Evolutionary conservation across 2,329 filamentous ascomycete species (phyloP).

Genomic region (Niveomyces coronatus): DNA sequence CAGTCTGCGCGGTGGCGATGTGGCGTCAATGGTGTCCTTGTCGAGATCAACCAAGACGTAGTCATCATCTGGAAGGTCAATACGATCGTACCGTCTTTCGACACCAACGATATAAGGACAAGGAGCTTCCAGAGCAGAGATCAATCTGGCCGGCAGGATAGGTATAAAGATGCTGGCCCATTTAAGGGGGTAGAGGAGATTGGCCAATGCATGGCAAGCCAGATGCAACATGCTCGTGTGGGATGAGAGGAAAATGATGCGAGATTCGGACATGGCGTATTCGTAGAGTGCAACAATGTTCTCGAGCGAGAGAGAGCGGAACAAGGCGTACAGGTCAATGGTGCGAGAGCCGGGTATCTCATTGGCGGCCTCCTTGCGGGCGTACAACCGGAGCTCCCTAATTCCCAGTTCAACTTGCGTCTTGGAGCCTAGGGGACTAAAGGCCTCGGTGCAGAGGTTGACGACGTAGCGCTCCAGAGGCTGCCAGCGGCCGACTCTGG

Average conservation of each 20-base stretch:
- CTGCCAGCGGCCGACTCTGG: slow-evolving; percentile 88
- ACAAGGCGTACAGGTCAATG: slow-evolving; percentile 86
- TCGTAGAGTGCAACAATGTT: slow-evolving; percentile 92
- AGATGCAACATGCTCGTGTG: slow-evolving; percentile 95
- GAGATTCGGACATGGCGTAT: slow-evolving; percentile 83
- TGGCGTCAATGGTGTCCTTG: slow-evolving; percentile 80
- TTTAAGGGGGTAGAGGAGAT: slow-evolving; percentile 77
- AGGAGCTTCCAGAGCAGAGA: slow-evolving; percentile 86
- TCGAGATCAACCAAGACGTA: slow-evolving; percentile 93
- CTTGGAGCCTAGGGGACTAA: slow-evolving; percentile 84
- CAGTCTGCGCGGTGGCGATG: slow-evolving; percentile 62
- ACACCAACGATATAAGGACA: slow-evolving; percentile 97
- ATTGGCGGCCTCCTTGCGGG: slow-evolving; percentile 84
- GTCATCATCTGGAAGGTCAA: slow-evolving; percentile 85
- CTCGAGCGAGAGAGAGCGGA: slow-evolving; percentile 78
- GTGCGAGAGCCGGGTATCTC: slow-evolving; percentile 87
- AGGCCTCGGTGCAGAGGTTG: slow-evolving; percentile 90
- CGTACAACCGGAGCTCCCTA: slow-evolving; percentile 82
- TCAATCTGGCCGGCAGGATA: slow-evolving; percentile 72
- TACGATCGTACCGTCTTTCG: slow-evolving; percentile 78
- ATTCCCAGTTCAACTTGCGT: slow-evolving; percentile 91
- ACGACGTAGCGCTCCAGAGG: slow-evolving; percentile 93
- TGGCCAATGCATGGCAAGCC: slow-evolving; percentile 76
- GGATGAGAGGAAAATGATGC: slow-evolving; percentile 91
- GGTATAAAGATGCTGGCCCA: slow-evolving; percentile 96